Conservation (phyloP, 2,329 filamentous ascomycete species). For the Penicillium sumatraense region DNA sequence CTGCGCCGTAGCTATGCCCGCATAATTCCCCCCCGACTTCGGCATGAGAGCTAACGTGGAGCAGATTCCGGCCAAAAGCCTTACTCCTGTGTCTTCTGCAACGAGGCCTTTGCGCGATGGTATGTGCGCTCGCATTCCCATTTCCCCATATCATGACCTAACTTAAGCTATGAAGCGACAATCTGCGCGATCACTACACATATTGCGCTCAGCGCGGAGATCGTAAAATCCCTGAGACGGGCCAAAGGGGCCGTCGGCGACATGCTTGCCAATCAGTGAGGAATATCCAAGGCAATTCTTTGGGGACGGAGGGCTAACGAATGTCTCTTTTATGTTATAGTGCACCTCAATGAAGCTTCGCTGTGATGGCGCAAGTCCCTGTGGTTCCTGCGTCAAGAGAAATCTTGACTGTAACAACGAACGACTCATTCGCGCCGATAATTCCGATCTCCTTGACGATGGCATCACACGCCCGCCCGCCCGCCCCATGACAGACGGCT, state of each 20-base stretch:
- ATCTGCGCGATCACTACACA: slow-evolving; percentile 51
- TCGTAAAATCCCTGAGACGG: slow-evolving; percentile 49
- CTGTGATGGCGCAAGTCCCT: slow-evolving; percentile 51
- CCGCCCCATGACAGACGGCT: background rate
- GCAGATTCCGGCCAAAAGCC: slow-evolving; percentile 54
- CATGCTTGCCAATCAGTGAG: slow-evolving; percentile 54
- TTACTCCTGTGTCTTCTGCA: slow-evolving; percentile 53
- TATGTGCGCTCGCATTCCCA: slow-evolving; percentile 25
- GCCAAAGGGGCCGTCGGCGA: slow-evolving; percentile 50
- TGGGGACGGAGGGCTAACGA: background rate
- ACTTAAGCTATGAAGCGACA: slow-evolving; percentile 43
- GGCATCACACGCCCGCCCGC: slow-evolving; percentile 13
- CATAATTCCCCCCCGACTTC: background rate
- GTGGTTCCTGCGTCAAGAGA: slow-evolving; percentile 50
- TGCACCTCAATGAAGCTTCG: slow-evolving; percentile 54
- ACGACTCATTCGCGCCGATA: slow-evolving; percentile 23
- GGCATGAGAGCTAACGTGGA: slow-evolving; percentile 14
- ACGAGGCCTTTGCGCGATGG: slow-evolving; percentile 52
- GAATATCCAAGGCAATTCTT: too few relatives aligned
- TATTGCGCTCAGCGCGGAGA: slow-evolving; percentile 49
- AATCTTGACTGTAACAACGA: slow-evolving; percentile 46
- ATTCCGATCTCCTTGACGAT: slow-evolving; percentile 19
- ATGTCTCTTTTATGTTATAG: slow-evolving; percentile 24
- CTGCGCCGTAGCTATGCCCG: slow-evolving; percentile 46
- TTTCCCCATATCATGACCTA: background rate